Base-by-base conservation (phyloP, 331 rosid species). In the Prunus yedoensis region DNA sequence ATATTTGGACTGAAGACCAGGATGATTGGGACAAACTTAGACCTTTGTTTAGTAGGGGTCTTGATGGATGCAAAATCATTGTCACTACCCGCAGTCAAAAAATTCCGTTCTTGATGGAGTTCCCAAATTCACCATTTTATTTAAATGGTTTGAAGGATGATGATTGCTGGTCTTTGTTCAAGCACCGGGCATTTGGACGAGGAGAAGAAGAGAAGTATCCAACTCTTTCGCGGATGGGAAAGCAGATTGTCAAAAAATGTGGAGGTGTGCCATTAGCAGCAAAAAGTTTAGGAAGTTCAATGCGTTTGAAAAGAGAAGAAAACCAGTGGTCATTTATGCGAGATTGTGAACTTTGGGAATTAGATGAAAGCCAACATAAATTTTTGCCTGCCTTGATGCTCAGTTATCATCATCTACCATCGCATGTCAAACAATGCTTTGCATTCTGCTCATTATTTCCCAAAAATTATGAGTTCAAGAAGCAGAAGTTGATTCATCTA, bases 221-320 rank as follows among this genome's bases (percentile, higher is more conserved):
- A 6, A 13, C 13, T 28, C 73, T 75, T 14, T 8, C 11, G 14
- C 14, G 3, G 23, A 70, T 83, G 27, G 83, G 88, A 25, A 50
- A 45, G 52, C 73, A 80, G 52, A 84, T 84, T 50, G 46, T 71
- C 47, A 77, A 56, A 68, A 81, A 74, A 66, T 66, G 81, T 45
- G 62, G 73, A 27, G 83, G 88, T 1, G 66, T 81, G 15, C 79
- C 85, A 3, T 58, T 84, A 49, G 81, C 83, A 2, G 81, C 81
- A 65, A 66, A 17, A 66, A 68, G 76, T 20, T 32, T 84, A 4
- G 83, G 81, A 53, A 38, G 74, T 8, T 6, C 68, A 3, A 7
- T 84, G 80, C 78, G 53, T n/a, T 43, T 51, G 11, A 50, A 77
- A 74, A 77, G 84, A 70, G 62, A 84, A 12, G 49, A 38, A 23